Conservation (phyloP, 2,329 filamentous ascomycete species). For the Lachnellula willkommii region DNA sequence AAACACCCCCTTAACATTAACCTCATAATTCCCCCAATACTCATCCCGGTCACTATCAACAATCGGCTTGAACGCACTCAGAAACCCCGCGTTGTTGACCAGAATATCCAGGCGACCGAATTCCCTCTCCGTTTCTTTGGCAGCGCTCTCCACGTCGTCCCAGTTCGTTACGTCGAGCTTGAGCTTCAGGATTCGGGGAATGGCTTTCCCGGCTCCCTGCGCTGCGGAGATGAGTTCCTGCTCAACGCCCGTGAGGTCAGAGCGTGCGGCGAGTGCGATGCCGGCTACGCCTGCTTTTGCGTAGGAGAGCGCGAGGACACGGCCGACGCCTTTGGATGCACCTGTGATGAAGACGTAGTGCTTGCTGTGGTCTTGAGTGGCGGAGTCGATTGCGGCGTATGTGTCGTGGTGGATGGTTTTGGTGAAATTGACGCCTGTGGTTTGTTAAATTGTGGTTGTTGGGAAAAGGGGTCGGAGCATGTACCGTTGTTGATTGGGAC, state of each 20-base stretch:
- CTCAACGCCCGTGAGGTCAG: constrained; percentile 11
- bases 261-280: constrained; percentile 20
- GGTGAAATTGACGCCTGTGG: constrained; percentile 1
- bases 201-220: constrained; percentile 12
- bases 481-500: neutral
- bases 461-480: neutral
- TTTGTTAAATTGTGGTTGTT: neutral
- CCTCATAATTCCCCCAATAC: constrained; percentile 22
- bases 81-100: constrained; percentile 24
- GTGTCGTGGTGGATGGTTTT: constrained; percentile 38
- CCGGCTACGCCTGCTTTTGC: constrained; percentile 21
- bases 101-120: constrained; percentile 23
- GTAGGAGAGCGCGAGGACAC: constrained; percentile 20
- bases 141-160: constrained; percentile 9
- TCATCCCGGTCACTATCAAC: constrained; percentile 12
- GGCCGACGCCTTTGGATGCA: constrained; percentile 21
- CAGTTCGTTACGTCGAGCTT: constrained; percentile 17
- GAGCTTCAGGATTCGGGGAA: constrained; percentile 17
- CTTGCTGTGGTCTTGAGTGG: constrained; percentile 17
- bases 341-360: constrained; percentile 22
- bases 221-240: constrained; percentile 17
- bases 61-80: constrained; percentile 11
- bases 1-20: constrained; percentile 21
- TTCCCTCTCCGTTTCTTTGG: constrained; percentile 11
- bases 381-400: constrained; percentile 47